phyloP scores from a whole-genome alignment of 805 yeast genomes.

The Pichia cabralensis region DNA sequence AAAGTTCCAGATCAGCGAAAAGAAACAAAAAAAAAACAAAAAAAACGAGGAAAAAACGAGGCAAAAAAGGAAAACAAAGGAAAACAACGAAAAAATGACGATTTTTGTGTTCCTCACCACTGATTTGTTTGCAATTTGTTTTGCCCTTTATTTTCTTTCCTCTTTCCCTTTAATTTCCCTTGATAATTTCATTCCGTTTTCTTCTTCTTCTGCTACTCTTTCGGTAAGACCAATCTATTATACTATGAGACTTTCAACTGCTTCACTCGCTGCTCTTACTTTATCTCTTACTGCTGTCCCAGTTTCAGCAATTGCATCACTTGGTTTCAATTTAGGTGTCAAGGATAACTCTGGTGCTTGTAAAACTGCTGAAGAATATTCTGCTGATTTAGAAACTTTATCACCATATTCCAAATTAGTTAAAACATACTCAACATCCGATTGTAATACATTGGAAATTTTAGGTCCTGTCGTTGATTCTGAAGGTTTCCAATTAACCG shows the following conservation, averaged over 20 bases:
- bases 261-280: constrained; percentile 16
- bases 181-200: no score
- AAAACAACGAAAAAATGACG: no score
- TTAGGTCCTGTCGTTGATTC: constrained; percentile 81
- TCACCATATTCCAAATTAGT: constrained; percentile 51
- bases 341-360: constrained; percentile 65
- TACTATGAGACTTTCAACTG: constrained; percentile 20
- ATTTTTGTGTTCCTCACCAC: no score
- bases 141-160: background rate
- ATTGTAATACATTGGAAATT: constrained; percentile 78
- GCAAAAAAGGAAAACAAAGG: background rate
- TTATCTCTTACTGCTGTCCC: constrained; percentile 8
- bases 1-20: no score
- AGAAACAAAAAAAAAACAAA: no score
- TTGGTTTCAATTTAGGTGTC: constrained; percentile 85
- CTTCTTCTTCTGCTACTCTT: background rate
- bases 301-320: constrained; percentile 18
- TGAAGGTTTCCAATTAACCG: constrained; percentile 63
- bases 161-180: background rate
- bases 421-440: constrained; percentile 87
- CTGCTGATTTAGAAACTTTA: constrained; percentile 52
- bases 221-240: background rate
- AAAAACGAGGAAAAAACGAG: background rate
- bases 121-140: constrained; percentile 4
- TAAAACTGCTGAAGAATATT: constrained; percentile 64